These are phyloP conservation scores for Phascolomyces articulosus DNA, from an alignment of 371 early-diverging fungal genomes.

Conservation along the genomic window DNA sequence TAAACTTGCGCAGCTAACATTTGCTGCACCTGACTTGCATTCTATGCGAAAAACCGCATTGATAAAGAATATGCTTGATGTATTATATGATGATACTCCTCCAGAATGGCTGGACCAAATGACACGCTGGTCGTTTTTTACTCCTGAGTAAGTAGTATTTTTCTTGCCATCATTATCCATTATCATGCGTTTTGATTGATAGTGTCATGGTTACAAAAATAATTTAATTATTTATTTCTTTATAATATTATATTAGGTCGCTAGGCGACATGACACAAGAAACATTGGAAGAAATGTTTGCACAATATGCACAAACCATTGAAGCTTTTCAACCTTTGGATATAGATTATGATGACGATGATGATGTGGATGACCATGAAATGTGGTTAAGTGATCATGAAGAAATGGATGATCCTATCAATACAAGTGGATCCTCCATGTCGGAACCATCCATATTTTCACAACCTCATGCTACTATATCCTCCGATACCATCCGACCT, in stretches of 20 bases:
- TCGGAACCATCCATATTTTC: conserved; percentile 22
- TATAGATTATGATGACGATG: conserved; percentile 28
- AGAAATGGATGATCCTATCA: neutral
- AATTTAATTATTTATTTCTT: too few relatives aligned
- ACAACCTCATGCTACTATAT: conserved; percentile 18
- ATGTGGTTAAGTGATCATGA: conserved; percentile 24
- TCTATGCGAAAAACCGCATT: conserved; percentile 52
- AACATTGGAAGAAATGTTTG: conserved; percentile 47
- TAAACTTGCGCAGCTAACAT: conserved; percentile 58
- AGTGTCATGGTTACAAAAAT: too few relatives aligned
- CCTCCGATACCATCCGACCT: conserved; percentile 13
- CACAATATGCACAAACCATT: conserved; percentile 47
- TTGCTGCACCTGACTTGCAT: conserved; percentile 51
- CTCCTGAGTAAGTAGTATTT: conserved; percentile 57
- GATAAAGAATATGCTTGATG: conserved; percentile 50
- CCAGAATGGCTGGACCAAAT: conserved; percentile 56
- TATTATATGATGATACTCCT: conserved; percentile 44
- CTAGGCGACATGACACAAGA: conserved; percentile 52
- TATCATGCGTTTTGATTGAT: too few relatives aligned
- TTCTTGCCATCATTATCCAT: too few relatives aligned
- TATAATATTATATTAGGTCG: conserved; percentile 40
- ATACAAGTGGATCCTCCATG: conserved; percentile 12
- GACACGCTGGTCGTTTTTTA: conserved; percentile 57
- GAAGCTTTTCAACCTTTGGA: conserved; percentile 46
- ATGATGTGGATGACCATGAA: conserved; percentile 29